Evolutionary conservation across 352 stramenopile species (phyloP).

Genomic region (Phytophthora boehmeriae): DNA sequence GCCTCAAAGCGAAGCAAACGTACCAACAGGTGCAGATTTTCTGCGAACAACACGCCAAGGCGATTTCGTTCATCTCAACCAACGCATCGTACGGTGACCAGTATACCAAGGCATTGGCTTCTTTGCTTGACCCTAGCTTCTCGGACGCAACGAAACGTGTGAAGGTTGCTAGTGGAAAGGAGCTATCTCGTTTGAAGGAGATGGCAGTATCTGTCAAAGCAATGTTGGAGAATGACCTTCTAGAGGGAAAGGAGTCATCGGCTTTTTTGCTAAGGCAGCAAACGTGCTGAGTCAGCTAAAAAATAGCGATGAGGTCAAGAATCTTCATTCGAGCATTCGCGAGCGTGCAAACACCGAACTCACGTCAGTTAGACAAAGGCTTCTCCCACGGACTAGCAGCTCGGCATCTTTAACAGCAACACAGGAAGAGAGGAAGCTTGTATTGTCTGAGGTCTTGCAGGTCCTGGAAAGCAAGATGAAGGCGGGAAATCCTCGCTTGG

Average conservation of each 20-base stretch:
- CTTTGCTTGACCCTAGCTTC: slow-evolving; percentile 69
- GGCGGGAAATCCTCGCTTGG: slow-evolving; percentile 45
- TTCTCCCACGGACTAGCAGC: slow-evolving; percentile 16
- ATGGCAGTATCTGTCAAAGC: slow-evolving; percentile 59
- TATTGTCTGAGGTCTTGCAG: slow-evolving; percentile 71
- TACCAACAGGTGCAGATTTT: slow-evolving; percentile 64
- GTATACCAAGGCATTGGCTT: slow-evolving; percentile 60
- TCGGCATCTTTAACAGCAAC: slow-evolving; percentile 13
- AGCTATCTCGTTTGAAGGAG: slow-evolving; percentile 62
- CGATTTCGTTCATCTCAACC: slow-evolving; percentile 79
- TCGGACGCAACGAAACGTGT: slow-evolving; percentile 60
- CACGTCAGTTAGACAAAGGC: slow-evolving; percentile 26
- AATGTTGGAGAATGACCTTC: slow-evolving; percentile 66
- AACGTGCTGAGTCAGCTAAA: slow-evolving; percentile 68
- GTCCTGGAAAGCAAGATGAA: slow-evolving; percentile 60
- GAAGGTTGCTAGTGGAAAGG: slow-evolving; percentile 46
- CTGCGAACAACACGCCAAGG: slow-evolving; percentile 72
- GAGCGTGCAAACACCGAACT: slow-evolving; percentile 54
- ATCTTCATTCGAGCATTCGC: slow-evolving; percentile 50
- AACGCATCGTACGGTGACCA: slow-evolving; percentile 73
- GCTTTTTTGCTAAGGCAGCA: slow-evolving; percentile 60
- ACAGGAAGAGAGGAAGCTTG: slow-evolving; percentile 47
- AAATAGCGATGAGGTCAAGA: slow-evolving; percentile 61
- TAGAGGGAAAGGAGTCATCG: slow-evolving; percentile 68
- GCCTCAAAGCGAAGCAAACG: slow-evolving; percentile 51